Conservation (phyloP, 257 asterid genomes). For the Rubia yunnanensis region DNA sequence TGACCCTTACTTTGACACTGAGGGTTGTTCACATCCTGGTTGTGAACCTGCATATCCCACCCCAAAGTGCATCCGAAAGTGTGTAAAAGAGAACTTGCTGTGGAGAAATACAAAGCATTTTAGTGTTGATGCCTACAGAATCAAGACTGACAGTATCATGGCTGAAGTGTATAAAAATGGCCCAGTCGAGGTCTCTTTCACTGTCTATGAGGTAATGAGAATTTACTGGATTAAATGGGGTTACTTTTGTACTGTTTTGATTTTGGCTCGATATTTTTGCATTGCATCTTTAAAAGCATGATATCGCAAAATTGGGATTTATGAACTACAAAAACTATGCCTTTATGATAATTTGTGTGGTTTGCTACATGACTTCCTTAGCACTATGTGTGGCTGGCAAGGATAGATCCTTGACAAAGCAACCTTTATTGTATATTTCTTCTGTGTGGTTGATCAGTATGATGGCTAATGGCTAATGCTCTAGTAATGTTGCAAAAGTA, state of each 20-base stretch:
- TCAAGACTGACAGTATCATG: constrained; percentile 70
- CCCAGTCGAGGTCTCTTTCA: constrained; percentile 89
- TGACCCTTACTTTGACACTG: constrained; percentile 86
- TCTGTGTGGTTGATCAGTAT: neutral
- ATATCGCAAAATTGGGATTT: neutral
- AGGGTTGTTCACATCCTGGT: constrained; percentile 96
- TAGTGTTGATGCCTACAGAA: constrained; percentile 44
- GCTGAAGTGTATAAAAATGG: constrained; percentile 76
- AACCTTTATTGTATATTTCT: no score
- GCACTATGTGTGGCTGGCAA: no score
- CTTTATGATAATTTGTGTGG: neutral
- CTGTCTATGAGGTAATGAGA: constrained; percentile 77
- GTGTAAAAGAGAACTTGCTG: constrained; percentile 54
- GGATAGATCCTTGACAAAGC: neutral
- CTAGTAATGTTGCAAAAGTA: neutral
- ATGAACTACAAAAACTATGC: neutral
- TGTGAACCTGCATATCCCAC: constrained; percentile 91
- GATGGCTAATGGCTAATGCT: neutral
- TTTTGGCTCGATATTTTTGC: neutral
- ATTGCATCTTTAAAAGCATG: neutral
- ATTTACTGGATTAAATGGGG: neutral
- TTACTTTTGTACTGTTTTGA: neutral
- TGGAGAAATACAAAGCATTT: constrained; percentile 79
- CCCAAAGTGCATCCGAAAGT: constrained; percentile 59
- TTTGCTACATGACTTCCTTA: neutral